Conservation (phyloP, 768 basidiomycete genomes). For the Termitomyces sp. region DNA sequence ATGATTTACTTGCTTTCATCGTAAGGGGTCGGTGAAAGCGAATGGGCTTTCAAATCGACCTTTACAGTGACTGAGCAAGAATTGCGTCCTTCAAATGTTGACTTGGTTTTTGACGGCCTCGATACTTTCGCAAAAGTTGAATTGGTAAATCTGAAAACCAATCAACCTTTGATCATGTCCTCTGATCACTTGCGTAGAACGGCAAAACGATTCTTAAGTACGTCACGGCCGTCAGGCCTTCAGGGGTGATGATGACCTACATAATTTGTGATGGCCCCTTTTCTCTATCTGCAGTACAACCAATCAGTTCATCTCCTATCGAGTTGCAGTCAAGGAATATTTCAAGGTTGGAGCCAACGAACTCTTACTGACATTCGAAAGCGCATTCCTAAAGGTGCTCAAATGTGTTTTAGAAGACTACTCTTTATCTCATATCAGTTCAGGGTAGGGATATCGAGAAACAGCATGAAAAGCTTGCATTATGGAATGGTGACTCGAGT, state of each 20-base stretch:
- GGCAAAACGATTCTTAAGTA: slow-evolving; percentile 64
- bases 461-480: slow-evolving; percentile 49
- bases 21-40: slow-evolving; percentile 83
- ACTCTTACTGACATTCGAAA: slow-evolving; percentile 66
- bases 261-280: not conserved
- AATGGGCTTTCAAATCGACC: slow-evolving; percentile 77
- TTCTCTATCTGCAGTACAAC: slow-evolving; percentile 42
- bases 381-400: slow-evolving; percentile 64
- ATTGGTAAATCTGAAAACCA: slow-evolving; percentile 47
- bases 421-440: not conserved
- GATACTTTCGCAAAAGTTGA: slow-evolving; percentile 82
- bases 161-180: not conserved
- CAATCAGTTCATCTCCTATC: slow-evolving; percentile 82
- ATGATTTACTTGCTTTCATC: not conserved
- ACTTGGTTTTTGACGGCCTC: slow-evolving; percentile 86
- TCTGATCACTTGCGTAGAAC: slow-evolving; percentile 50
- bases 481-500: slow-evolving; percentile 93
- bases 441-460: slow-evolving; percentile 79
- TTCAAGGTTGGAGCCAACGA: slow-evolving; percentile 60
- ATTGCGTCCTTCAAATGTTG: slow-evolving; percentile 44
- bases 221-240: slow-evolving; percentile 7
- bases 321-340: slow-evolving; percentile 51
- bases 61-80: slow-evolving; percentile 52
- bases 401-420: not conserved
- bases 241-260: not conserved